Percentiles rank a stretch among this genome's conserved stretches.
Evolutionary conservation across 2,329 filamentous ascomycete species (phyloP).

Genomic region (Sarocladium oryzae): DNA sequence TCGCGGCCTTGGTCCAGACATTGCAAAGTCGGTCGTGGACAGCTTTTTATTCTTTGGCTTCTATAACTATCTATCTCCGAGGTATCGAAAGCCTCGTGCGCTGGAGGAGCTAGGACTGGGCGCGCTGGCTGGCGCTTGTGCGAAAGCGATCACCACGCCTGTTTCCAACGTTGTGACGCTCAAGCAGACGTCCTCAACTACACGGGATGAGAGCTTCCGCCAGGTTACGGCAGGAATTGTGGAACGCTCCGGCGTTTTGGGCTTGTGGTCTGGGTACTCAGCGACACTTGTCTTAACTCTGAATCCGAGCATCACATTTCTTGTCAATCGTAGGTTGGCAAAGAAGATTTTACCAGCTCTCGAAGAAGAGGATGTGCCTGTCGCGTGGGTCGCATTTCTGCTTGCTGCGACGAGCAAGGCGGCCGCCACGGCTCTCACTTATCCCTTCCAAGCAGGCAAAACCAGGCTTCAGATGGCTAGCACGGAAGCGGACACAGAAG

Average conservation of each 20-base stretch:
- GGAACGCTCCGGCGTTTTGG: slow-evolving; percentile 62
- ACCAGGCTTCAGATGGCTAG: slow-evolving; percentile 62
- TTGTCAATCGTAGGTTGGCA: slow-evolving; percentile 69
- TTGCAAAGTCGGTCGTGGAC: slow-evolving; percentile 63
- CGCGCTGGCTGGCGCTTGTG: slow-evolving; percentile 65
- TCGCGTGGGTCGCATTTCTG: slow-evolving; percentile 36
- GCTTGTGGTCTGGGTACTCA: slow-evolving; percentile 86
- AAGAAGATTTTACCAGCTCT: slow-evolving; percentile 46
- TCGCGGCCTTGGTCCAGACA: slow-evolving; percentile 55
- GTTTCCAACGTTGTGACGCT: slow-evolving; percentile 76
- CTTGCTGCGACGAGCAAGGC: slow-evolving; percentile 73
- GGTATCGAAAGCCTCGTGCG: slow-evolving; percentile 42
- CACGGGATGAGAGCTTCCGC: slow-evolving; percentile 34
- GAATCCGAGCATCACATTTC: slow-evolving; percentile 82
- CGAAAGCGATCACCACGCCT: slow-evolving; percentile 72
- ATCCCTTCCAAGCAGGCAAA: slow-evolving; percentile 83
- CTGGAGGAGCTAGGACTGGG: slow-evolving; percentile 71
- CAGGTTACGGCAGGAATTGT: slow-evolving; percentile 60
- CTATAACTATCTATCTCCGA: slow-evolving; percentile 52
- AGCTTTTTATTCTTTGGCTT: slow-evolving; percentile 83
- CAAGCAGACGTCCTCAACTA: slow-evolving; percentile 59
- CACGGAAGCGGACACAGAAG: slow-evolving; percentile 16
- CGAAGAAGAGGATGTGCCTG: slow-evolving; percentile 33
- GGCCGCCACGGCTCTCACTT: slow-evolving; percentile 68
- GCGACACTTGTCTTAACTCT: slow-evolving; percentile 73